phyloP scores from a whole-genome alignment of 2,329 filamentous ascomycete species.

The Xylogone sp. region DNA sequence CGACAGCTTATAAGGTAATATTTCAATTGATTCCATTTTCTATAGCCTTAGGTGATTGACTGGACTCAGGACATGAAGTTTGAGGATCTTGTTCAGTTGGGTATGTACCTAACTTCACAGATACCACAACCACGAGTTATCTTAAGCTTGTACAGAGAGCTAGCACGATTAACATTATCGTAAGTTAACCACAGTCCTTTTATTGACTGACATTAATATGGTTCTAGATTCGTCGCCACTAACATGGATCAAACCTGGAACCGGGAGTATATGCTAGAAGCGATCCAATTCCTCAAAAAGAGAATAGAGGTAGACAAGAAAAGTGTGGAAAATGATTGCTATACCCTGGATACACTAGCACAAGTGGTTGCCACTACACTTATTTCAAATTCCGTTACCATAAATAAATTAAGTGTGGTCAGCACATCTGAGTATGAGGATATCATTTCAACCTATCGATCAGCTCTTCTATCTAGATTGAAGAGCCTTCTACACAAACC shows the following conservation, averaged over 20 bases:
- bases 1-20: conserved; percentile 45
- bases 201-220: conserved; percentile 4
- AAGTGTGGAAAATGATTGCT: conserved; percentile 13
- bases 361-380: conserved; percentile 17
- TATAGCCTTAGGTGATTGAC: conserved; percentile 4
- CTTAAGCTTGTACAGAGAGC: conserved; percentile 20
- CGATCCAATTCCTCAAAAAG: conserved; percentile 19
- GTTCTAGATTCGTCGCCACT: conserved; percentile 16
- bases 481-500: conserved; percentile 13
- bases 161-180: conserved; percentile 20
- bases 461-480: conserved; percentile 16
- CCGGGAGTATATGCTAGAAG: conserved; percentile 18
- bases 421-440: conserved; percentile 11
- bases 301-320: conserved; percentile 18
- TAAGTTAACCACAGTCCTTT: conserved; percentile 7
- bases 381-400: conserved; percentile 7
- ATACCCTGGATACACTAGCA: conserved; percentile 16
- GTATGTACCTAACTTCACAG: conserved; percentile 15
- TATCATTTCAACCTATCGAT: conserved; percentile 11
- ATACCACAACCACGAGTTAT: conserved; percentile 3
- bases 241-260: conserved; percentile 24
- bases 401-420: conserved; percentile 18
- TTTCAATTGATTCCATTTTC: background rate
- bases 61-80: conserved; percentile 30
- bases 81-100: conserved; percentile 30